These are phyloP conservation scores for Sclerotinia sclerotiorum DNA, from an alignment of 2,329 filamentous ascomycete genomes.

Conservation along the genomic window DNA sequence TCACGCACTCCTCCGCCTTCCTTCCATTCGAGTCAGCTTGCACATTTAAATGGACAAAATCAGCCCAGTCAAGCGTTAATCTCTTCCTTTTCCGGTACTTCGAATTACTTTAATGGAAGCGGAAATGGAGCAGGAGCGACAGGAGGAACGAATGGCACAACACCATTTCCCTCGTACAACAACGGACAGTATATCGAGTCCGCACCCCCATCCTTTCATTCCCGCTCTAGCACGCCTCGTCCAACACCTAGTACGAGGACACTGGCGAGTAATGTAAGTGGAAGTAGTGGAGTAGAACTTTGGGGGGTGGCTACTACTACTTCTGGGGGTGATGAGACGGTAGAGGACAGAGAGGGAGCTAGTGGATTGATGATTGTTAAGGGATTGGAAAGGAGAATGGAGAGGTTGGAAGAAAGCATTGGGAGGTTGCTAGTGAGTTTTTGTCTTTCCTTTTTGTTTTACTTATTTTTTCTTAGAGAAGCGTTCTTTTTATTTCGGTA, in stretches of 20 bases:
- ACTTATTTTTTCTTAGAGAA: no score
- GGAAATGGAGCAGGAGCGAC: no score
- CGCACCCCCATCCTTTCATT: slow-evolving; percentile 20
- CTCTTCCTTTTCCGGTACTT: background rate
- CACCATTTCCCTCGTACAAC: slow-evolving; percentile 27
- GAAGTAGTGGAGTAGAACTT: slow-evolving; percentile 27
- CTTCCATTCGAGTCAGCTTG: slow-evolving; percentile 30
- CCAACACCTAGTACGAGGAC: slow-evolving; percentile 29
- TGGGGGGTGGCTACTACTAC: slow-evolving; percentile 37
- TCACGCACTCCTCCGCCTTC: slow-evolving; percentile 26
- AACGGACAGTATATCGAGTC: slow-evolving; percentile 29
- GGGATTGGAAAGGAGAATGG: slow-evolving; percentile 33
- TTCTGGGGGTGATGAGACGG: slow-evolving; percentile 20
- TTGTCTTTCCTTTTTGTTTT: background rate
- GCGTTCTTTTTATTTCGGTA: background rate
- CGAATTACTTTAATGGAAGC: background rate
- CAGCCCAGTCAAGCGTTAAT: no score
- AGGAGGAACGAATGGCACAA: background rate
- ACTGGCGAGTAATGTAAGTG: slow-evolving; percentile 18
- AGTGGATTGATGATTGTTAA: slow-evolving; percentile 32
- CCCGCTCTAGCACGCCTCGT: slow-evolving; percentile 19
- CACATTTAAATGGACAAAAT: background rate
- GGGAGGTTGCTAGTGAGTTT: slow-evolving; percentile 32
- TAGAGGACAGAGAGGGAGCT: slow-evolving; percentile 9
- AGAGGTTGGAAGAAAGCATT: slow-evolving; percentile 37